Percentiles rank a stretch among this genome's conserved stretches.
These are phyloP conservation scores for Eutypella sp. DNA, from an alignment of 2,329 filamentous ascomycete species.

Conservation along the genomic window DNA sequence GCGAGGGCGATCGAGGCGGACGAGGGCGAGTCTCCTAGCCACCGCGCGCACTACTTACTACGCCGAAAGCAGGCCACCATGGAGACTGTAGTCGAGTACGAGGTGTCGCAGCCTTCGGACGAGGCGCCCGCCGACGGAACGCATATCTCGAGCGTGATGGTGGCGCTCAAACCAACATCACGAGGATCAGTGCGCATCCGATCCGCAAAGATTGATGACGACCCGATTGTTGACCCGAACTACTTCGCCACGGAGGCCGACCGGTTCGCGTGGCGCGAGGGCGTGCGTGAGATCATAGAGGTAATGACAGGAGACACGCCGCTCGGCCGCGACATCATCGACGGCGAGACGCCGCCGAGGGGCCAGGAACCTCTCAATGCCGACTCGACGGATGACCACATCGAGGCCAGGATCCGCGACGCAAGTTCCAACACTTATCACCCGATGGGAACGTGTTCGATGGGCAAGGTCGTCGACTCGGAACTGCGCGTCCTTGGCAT, in stretches of 20 bases:
- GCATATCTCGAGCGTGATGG: background rate
- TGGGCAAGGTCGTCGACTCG: slow-evolving; percentile 16
- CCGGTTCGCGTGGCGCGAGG: background rate
- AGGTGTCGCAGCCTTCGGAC: background rate
- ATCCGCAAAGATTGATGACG: background rate
- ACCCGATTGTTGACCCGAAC: background rate
- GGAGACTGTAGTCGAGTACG: slow-evolving; percentile 12
- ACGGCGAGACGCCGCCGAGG: background rate
- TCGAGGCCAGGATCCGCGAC: background rate
- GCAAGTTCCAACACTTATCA: background rate
- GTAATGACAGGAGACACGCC: background rate
- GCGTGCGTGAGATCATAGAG: background rate
- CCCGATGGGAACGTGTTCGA: slow-evolving; percentile 1
- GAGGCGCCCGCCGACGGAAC: background rate
- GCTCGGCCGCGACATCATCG: background rate
- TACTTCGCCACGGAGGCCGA: background rate
- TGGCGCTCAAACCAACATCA: background rate
- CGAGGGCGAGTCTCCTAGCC: slow-evolving; percentile 3
- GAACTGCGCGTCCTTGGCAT: slow-evolving; percentile 9
- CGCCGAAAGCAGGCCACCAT: slow-evolving; percentile 4
- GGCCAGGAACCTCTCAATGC: background rate
- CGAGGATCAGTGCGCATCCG: background rate
- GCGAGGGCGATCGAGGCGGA: slow-evolving; percentile 2
- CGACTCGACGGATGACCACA: background rate
- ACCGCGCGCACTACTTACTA: slow-evolving; percentile 2